Conservation (phyloP, 345 rosid species). For the Bruguiera sexangula region DNA sequence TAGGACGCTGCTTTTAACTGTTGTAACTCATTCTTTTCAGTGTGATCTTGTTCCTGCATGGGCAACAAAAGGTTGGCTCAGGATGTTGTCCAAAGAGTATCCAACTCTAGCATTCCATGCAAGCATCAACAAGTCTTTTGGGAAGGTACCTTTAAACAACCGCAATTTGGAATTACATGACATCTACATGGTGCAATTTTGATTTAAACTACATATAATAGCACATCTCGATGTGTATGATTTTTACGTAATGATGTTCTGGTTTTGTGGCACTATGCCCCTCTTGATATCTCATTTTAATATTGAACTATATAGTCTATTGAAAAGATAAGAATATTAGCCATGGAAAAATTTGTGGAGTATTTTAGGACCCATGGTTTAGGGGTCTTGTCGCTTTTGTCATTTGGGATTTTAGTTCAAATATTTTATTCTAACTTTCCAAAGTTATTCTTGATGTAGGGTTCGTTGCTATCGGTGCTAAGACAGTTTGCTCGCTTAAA, state of each 20-base stretch:
- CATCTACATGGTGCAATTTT: neutral
- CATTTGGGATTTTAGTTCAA: neutral
- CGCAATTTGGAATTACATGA: neutral
- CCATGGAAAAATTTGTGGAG: too few relatives aligned
- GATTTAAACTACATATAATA: neutral
- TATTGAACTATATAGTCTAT: too few relatives aligned
- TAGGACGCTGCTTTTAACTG: constrained; percentile 3
- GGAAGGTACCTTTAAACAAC: constrained; percentile 53
- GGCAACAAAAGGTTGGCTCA: constrained; percentile 95
- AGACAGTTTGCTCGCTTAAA: constrained; percentile 88
- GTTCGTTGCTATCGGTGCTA: constrained; percentile 83
- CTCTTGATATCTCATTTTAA: too few relatives aligned
- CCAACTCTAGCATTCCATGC: constrained; percentile 99
- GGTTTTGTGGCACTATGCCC: too few relatives aligned
- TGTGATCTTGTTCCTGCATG: constrained; percentile 97
- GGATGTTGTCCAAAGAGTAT: constrained; percentile 79
- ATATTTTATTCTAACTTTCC: neutral
- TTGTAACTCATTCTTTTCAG: constrained; percentile 30
- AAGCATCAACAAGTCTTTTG: constrained; percentile 81
- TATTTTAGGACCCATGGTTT: too few relatives aligned
- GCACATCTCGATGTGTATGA: too few relatives aligned
- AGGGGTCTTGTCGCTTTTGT: neutral
- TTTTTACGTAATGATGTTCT: too few relatives aligned
- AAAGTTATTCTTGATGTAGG: constrained; percentile 38
- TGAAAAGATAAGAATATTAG: too few relatives aligned